Percentiles rank a stretch among this genome's conserved stretches.
Evolutionary conservation across 331 rosid genomes (phyloP).

Genomic region (Malus hybrid): DNA sequence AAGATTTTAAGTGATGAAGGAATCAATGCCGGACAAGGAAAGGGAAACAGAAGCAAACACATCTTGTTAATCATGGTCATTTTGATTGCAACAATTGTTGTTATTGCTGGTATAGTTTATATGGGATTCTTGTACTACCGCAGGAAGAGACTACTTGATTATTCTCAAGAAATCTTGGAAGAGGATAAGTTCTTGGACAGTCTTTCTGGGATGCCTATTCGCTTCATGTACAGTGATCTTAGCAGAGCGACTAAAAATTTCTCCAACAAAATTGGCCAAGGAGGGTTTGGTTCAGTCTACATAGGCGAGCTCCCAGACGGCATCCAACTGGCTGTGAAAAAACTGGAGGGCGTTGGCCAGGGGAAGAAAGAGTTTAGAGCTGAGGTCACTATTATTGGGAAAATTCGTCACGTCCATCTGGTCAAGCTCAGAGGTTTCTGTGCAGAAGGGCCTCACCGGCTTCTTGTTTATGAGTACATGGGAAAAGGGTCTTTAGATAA

Average conservation of each 20-base stretch:
- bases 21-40: neutral
- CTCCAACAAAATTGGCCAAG: constrained; percentile 26
- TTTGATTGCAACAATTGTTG: constrained; percentile 6
- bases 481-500: constrained; percentile 24
- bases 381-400: constrained; percentile 22
- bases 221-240: constrained; percentile 26
- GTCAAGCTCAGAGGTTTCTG: constrained; percentile 30
- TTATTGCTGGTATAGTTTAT: constrained; percentile 14
- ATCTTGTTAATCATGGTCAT: constrained; percentile 9
- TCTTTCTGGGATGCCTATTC: constrained; percentile 21
- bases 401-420: constrained; percentile 23
- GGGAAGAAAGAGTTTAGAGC: constrained; percentile 28
- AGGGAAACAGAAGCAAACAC: neutral
- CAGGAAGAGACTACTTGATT: constrained; percentile 12
- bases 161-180: constrained; percentile 16
- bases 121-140: constrained; percentile 11
- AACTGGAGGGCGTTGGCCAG: constrained; percentile 26
- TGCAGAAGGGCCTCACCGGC: constrained; percentile 17
- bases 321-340: constrained; percentile 30
- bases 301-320: constrained; percentile 28
- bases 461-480: constrained; percentile 29
- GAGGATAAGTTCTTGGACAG: constrained; percentile 31
- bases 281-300: constrained; percentile 43
- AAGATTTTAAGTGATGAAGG: constrained; percentile 5
- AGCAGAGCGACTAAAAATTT: constrained; percentile 23